phyloP scores from a whole-genome alignment of 1,139 yeast genomes.

The Meyerozyma sp. region DNA sequence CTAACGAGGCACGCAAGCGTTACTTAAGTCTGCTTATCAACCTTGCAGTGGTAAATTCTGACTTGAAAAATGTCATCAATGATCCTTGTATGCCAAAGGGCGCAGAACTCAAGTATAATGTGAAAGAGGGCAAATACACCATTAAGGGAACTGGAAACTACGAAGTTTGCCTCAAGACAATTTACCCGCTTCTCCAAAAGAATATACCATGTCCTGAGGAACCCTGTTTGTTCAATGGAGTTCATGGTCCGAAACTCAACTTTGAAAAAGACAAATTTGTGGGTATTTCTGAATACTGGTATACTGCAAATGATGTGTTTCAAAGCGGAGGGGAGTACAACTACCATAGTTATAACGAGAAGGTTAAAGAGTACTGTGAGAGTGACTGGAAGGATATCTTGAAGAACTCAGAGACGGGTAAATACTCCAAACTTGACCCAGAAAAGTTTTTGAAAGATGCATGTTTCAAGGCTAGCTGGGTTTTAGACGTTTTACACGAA shows the following conservation, averaged over 20 bases:
- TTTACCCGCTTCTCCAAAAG: slow-evolving; percentile 66
- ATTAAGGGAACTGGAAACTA: slow-evolving; percentile 65
- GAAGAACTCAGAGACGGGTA: slow-evolving; percentile 45
- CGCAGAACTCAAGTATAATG: slow-evolving; percentile 34
- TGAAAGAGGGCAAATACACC: slow-evolving; percentile 41
- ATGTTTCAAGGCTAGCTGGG: slow-evolving; percentile 84
- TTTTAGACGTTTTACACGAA: slow-evolving; percentile 67
- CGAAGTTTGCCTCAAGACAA: slow-evolving; percentile 58
- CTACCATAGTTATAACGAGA: slow-evolving; percentile 52
- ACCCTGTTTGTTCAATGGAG: slow-evolving; percentile 77
- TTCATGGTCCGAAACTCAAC: slow-evolving; percentile 70
- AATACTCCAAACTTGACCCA: slow-evolving; percentile 44
- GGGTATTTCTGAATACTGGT: slow-evolving; percentile 83
- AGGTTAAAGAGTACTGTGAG: slow-evolving; percentile 61
- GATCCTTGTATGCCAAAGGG: slow-evolving; percentile 75
- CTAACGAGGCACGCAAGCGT: slow-evolving; percentile 68
- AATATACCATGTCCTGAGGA: slow-evolving; percentile 68
- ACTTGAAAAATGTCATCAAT: slow-evolving; percentile 18
- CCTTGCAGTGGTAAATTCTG: slow-evolving; percentile 20
- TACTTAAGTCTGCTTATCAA: slow-evolving; percentile 49
- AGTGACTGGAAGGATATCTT: slow-evolving; percentile 55
- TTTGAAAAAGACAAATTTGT: slow-evolving; percentile 68
- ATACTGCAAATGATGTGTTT: slow-evolving; percentile 76
- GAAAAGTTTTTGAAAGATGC: slow-evolving; percentile 51
- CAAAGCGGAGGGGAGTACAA: slow-evolving; percentile 74